Percentiles rank a stretch among this genome's conserved stretches.
phyloP scores from a whole-genome alignment of 768 basidiomycete genomes.

The Russula emetica region DNA sequence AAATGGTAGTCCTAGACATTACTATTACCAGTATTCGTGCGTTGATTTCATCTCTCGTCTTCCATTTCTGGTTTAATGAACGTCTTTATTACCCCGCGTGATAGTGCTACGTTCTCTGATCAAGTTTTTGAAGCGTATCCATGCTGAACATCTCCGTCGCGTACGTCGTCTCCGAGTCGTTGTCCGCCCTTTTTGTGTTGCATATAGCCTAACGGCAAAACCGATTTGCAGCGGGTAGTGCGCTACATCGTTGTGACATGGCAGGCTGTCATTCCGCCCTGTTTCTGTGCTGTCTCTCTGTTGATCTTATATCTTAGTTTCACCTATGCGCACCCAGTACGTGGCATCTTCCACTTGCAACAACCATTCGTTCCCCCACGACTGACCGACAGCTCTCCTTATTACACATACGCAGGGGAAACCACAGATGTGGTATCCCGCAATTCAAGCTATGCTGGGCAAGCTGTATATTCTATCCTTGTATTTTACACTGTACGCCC shows the following conservation, averaged over 20 bases:
- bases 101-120: conserved; percentile 14
- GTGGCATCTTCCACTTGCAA: conserved; percentile 9
- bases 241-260: conserved; percentile 17
- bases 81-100: background rate
- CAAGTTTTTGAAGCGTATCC: conserved; percentile 3
- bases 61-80: background rate
- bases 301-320: conserved; percentile 18
- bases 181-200: background rate
- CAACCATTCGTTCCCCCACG: background rate
- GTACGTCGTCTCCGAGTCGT: conserved; percentile 4
- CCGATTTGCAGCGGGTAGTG: background rate
- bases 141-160: conserved; percentile 16
- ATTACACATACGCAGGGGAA: background rate
- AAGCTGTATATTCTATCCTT: conserved; percentile 19
- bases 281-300: conserved; percentile 5
- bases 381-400: background rate
- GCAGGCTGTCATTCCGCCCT: conserved; percentile 19
- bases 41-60: background rate
- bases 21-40: conserved; percentile 13
- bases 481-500: conserved; percentile 16
- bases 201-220: background rate
- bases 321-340: conserved; percentile 10
- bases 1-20: conserved; percentile 12
- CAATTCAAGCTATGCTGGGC: conserved; percentile 22
- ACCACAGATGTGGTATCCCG: conserved; percentile 5